Conservation (phyloP, 148 eudicot genomes). For the Heliamphora exappendiculata region DNA sequence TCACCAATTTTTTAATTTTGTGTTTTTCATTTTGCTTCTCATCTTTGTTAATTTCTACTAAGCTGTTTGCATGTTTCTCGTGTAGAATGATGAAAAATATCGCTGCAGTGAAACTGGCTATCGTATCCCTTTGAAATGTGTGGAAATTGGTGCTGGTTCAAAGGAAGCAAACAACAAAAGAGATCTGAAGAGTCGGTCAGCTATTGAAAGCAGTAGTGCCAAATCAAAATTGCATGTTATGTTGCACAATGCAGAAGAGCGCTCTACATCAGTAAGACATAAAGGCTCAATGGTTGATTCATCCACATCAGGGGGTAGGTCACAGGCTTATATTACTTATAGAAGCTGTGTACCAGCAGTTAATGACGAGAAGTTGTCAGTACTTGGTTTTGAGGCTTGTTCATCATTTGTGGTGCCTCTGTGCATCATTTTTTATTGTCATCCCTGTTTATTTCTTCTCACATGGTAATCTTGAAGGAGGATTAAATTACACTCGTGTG, state of each 20-base stretch:
- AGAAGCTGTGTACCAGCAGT: conserved; percentile 78
- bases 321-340: conserved; percentile 51
- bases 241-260: conserved; percentile 13
- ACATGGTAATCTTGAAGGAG: not conserved
- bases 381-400: conserved; percentile 88
- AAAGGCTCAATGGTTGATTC: conserved; percentile 35
- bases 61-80: conserved; percentile 13
- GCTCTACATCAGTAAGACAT: conserved; percentile 16
- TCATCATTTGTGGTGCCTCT: not conserved
- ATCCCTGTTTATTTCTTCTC: not conserved
- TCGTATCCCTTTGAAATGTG: conserved; percentile 77
- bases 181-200: conserved; percentile 28
- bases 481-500: not conserved
- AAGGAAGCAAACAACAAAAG: conserved; percentile 25
- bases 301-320: conserved; percentile 32
- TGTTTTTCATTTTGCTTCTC: not conserved
- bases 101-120: conserved; percentile 95
- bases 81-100: conserved; percentile 67
- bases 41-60: not conserved
- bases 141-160: conserved; percentile 25
- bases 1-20: not conserved
- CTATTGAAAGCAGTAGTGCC: conserved; percentile 25
- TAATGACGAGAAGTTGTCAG: conserved; percentile 70
- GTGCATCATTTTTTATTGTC: not conserved
- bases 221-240: conserved; percentile 11